A percentile compares a stretch with the other conserved stretches of the same genome.
Evolutionary conservation across 371 early-diverging fungal genomes (phyloP).

Genomic region (Batrachochytrium dendrobatidis): DNA sequence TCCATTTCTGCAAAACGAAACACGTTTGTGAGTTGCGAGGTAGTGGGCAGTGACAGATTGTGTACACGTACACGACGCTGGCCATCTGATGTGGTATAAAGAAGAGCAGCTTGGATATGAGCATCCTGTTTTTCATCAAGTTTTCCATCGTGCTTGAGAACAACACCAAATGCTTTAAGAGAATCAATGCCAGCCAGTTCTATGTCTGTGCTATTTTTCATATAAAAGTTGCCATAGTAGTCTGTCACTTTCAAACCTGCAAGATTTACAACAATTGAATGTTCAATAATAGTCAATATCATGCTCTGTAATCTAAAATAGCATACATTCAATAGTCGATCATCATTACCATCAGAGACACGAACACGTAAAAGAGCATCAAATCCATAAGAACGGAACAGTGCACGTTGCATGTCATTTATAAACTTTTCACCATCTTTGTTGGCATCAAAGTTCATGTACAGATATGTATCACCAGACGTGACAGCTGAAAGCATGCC

Average conservation of each 20-base stretch:
- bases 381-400: constrained; percentile 76
- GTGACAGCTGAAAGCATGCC: constrained; percentile 73
- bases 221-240: constrained; percentile 88
- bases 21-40: constrained; percentile 64
- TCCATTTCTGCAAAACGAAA: constrained; percentile 91
- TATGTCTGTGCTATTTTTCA: constrained; percentile 85
- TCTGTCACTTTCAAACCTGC: constrained; percentile 72
- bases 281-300: background rate
- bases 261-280: background rate
- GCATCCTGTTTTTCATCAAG: constrained; percentile 74
- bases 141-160: constrained; percentile 80
- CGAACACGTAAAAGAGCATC: constrained; percentile 85
- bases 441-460: constrained; percentile 62
- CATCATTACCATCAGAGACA: constrained; percentile 67
- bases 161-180: constrained; percentile 72
- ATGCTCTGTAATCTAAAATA: background rate
- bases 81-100: constrained; percentile 85
- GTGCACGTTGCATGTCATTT: constrained; percentile 59
- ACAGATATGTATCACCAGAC: constrained; percentile 80
- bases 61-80: constrained; percentile 88
- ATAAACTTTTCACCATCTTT: constrained; percentile 61
- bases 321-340: background rate
- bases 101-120: constrained; percentile 80
- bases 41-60: constrained; percentile 74
- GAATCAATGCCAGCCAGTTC: constrained; percentile 83